Base-by-base conservation (phyloP, 2,329 filamentous ascomycete species). In the Nannizziopsis arthrosporioides region DNA sequence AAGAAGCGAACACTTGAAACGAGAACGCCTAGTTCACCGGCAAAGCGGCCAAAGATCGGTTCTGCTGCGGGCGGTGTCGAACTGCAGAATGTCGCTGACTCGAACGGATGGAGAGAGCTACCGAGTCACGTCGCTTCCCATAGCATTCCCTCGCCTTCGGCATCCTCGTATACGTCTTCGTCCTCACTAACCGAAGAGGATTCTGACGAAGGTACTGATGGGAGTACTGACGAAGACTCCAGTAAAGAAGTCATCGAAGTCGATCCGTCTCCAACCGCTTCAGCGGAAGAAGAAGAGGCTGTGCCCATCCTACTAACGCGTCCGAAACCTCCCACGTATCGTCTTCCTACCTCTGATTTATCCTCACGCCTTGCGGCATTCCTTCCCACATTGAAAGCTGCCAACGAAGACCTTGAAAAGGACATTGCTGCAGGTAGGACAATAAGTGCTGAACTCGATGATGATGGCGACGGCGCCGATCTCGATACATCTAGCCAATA, bases 351-450 rank as follows among this genome's bases (percentile, higher is more conserved):
- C 10, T 59, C 59, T 1, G 58, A 56, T 18, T 47, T 71, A 4
- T 53, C 67, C 34, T 60, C 63, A 15, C 63, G 67, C 31, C 50
- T 71, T 34, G 63, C 64, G 8, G 51, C 61, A 6, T 71, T 71
- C 52, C 51, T 71, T 34, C 68, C 68, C 8, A 56, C 67, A 53
- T 61, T 71, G 49, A 67, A 66, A 50, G 60, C 57, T 45, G 68
- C 68, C 22, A 71, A 71, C 57, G 64, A 67, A 36, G 60, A 65
- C 43, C 54, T 71, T 31, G 58, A 69, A 47, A 58, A 55, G 44
- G 59, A 66, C 31, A 64, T 69, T 51, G 61, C 61, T 17, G 61
- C 62, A 2, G 64, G 64, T 1, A 53, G 51, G 17, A 15, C 40
- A 18, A 45, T 48, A 18, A 45, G 47, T 10, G 48, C 48, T 12